Evolutionary conservation across 2,329 filamentous ascomycete genomes (phyloP).

Genomic region (Penicillium vulpinum): DNA sequence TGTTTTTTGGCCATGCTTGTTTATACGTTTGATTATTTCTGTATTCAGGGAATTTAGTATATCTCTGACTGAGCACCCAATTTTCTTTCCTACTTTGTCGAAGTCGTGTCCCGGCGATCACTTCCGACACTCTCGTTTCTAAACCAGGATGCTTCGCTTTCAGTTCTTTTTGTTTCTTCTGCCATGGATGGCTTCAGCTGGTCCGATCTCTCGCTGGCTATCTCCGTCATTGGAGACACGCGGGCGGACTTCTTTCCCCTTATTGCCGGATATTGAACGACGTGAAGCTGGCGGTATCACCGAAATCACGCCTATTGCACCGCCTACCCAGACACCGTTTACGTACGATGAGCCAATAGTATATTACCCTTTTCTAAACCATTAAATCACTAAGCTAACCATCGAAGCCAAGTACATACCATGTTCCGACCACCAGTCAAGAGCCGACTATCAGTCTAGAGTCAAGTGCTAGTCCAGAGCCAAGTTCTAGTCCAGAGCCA

Average conservation of each 20-base stretch:
- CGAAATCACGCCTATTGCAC: not conserved
- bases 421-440: not conserved
- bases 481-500: not conserved
- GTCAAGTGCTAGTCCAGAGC: not conserved
- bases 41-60: not conserved
- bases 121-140: not conserved
- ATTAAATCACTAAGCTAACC: not conserved
- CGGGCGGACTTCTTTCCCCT: not conserved
- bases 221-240: not conserved
- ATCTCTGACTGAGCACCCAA: slow-evolving; percentile 2
- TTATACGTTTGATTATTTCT: not conserved
- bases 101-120: not conserved
- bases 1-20: slow-evolving; percentile 1
- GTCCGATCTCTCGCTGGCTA: slow-evolving; percentile 29
- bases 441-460: not conserved
- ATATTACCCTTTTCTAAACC: not conserved
- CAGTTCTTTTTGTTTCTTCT: slow-evolving; percentile 11
- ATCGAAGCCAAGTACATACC: no score
- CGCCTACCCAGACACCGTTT: not conserved
- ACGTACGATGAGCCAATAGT: not conserved
- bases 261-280: not conserved
- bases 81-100: not conserved
- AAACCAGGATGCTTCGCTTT: slow-evolving; percentile 19
- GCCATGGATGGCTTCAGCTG: slow-evolving; percentile 21
- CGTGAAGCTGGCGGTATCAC: not conserved